Evolutionary conservation across 192 early-diverging fungal species (phyloP).

Genomic region (Podila minutissima): DNA sequence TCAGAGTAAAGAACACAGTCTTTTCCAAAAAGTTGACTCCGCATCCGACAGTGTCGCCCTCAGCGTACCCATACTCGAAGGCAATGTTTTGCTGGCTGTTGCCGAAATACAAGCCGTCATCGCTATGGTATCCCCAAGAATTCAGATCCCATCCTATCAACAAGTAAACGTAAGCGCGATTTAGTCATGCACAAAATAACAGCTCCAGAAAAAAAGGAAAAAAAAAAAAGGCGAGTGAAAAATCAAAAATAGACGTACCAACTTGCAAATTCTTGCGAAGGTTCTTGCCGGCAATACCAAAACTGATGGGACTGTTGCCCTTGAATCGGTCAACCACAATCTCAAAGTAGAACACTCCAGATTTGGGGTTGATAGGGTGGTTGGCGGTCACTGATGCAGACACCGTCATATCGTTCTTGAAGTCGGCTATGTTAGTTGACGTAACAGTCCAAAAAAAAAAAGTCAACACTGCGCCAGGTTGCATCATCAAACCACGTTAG

Average conservation of each 20-base stretch:
- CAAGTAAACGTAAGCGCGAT: background rate
- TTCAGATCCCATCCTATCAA: conserved; percentile 44
- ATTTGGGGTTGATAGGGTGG: conserved; percentile 43
- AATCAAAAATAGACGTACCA: conserved; percentile 18
- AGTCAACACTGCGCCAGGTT: background rate
- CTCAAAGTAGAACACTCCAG: conserved; percentile 45
- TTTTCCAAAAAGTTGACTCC: conserved; percentile 43
- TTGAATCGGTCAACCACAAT: conserved; percentile 39
- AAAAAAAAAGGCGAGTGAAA: background rate
- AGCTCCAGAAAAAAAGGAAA: background rate
- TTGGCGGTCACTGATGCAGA: conserved; percentile 48
- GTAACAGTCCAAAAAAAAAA: background rate
- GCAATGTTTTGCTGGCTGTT: conserved; percentile 42
- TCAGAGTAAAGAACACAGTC: conserved; percentile 39
- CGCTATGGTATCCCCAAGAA: conserved; percentile 46
- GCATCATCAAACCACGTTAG: background rate
- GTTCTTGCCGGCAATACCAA: conserved; percentile 43
- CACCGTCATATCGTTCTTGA: conserved; percentile 51
- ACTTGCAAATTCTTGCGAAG: conserved; percentile 51
- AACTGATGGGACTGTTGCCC: conserved; percentile 41
- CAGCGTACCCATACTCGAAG: conserved; percentile 21
- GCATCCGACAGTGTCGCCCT: conserved; percentile 37
- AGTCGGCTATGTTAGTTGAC: conserved; percentile 18
- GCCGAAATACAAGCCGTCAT: conserved; percentile 47
- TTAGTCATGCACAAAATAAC: background rate